Evolutionary conservation across 2,329 filamentous ascomycete species (phyloP).

Genomic region (Magnaporthiopsis incrustans): DNA sequence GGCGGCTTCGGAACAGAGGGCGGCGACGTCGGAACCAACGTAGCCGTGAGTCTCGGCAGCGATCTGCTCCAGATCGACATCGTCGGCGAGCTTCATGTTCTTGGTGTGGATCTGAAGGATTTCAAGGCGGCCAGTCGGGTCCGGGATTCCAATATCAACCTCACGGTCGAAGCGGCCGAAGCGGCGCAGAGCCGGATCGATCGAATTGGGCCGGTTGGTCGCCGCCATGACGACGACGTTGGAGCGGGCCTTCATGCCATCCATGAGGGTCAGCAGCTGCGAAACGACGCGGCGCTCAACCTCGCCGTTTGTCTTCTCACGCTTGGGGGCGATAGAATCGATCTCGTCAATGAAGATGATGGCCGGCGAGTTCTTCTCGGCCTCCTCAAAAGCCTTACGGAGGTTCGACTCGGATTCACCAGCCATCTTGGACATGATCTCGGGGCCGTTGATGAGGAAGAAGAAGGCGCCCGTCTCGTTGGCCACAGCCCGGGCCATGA

Average conservation of each 20-base stretch:
- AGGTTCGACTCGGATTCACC: constrained; percentile 98
- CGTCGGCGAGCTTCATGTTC: constrained; percentile 99
- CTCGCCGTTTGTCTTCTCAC: constrained; percentile 99
- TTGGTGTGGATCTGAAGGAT: constrained; percentile 99
- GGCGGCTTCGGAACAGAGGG: constrained; percentile 95
- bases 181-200: constrained; percentile 93
- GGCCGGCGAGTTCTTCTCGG: constrained; percentile 97
- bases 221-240: constrained; percentile 99
- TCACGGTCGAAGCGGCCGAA: constrained; percentile 99
- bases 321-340: constrained; percentile 97
- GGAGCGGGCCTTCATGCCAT: constrained; percentile 98
- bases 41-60: constrained; percentile 98
- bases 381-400: constrained; percentile 98
- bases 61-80: constrained; percentile 94
- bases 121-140: constrained; percentile 96
- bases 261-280: constrained; percentile 92
- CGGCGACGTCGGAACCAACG: constrained; percentile 95
- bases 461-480: constrained; percentile 99
- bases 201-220: constrained; percentile 97
- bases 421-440: constrained; percentile 99
- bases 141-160: constrained; percentile 95
- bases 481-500: constrained; percentile 97
- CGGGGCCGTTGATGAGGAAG: constrained; percentile 97
- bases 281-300: constrained; percentile 98
- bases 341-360: constrained; percentile 99